These are phyloP conservation scores for Harringtonia aguacate DNA, from an alignment of 2,329 filamentous ascomycete species.

Conservation along the genomic window DNA sequence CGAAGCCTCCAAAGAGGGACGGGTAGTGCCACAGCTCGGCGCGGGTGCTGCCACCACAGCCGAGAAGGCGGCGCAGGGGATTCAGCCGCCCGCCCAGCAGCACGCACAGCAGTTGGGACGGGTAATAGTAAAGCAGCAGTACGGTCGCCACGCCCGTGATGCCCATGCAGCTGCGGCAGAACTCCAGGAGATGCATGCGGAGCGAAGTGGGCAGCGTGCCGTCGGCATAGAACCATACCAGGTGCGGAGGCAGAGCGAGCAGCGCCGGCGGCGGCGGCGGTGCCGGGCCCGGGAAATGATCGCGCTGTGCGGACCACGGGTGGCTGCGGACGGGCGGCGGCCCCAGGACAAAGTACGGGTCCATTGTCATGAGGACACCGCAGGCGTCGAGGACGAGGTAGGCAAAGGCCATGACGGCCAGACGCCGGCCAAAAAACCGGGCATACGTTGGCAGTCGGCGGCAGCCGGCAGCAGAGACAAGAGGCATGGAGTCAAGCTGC, in stretches of 20 bases:
- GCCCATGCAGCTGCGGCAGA: slow-evolving; percentile 58
- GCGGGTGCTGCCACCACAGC: slow-evolving; percentile 32
- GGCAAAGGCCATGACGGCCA: slow-evolving; percentile 36
- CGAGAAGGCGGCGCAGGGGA: slow-evolving; percentile 38
- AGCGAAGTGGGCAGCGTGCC: no score
- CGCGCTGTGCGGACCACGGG: slow-evolving; percentile 15
- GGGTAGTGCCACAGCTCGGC: slow-evolving; percentile 42
- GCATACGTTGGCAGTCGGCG: slow-evolving; percentile 28
- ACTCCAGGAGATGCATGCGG: slow-evolving; percentile 29
- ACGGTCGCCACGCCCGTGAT: no score
- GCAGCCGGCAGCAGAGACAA: slow-evolving; percentile 34
- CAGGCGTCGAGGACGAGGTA: slow-evolving; percentile 63
- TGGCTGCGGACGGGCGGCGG: slow-evolving; percentile 17
- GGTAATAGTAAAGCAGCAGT: slow-evolving; percentile 47
- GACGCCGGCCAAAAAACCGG: slow-evolving; percentile 32
- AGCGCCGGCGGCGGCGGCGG: slow-evolving; percentile 26
- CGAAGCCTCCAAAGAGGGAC: slow-evolving; percentile 43
- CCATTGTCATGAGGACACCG: slow-evolving; percentile 58
- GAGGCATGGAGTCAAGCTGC: slow-evolving; percentile 29
- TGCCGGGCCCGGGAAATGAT: slow-evolving; percentile 18
- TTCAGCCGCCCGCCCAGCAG: slow-evolving; percentile 1
- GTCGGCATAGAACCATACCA: slow-evolving; percentile 17
- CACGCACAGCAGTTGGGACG: slow-evolving; percentile 20
- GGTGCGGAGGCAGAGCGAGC: slow-evolving; percentile 30
- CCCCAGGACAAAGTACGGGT: slow-evolving; percentile 64